phyloP scores from a whole-genome alignment of 2,329 filamentous ascomycete genomes.

The Pyricularia sp. region DNA sequence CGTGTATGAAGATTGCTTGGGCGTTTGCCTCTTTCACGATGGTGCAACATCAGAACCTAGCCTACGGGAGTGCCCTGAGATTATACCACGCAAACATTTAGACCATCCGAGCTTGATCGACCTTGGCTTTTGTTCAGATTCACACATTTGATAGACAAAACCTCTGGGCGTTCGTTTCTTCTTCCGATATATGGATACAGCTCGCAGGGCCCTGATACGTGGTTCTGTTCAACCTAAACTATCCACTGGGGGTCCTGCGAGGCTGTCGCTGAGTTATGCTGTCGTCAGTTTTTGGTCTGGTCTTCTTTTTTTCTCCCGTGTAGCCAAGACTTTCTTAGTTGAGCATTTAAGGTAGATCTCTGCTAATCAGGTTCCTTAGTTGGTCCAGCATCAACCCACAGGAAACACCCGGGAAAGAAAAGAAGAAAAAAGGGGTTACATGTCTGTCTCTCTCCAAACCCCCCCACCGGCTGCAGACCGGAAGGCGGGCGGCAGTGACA shows the following conservation, averaged over 20 bases:
- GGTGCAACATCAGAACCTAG: not conserved
- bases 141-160: not conserved
- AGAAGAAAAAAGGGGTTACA: not conserved
- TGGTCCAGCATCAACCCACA: not conserved
- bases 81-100: not conserved
- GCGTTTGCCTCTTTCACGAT: not conserved
- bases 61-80: not conserved
- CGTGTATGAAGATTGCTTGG: not conserved
- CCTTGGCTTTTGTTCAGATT: not conserved
- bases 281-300: not conserved
- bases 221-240: not conserved
- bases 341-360: not conserved
- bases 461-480: slow-evolving; percentile 1
- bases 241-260: not conserved
- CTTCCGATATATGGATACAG: not conserved
- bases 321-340: not conserved
- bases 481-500: slow-evolving; percentile 5
- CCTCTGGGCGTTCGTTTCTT: not conserved
- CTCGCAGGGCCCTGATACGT: not conserved
- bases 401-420: not conserved
- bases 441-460: not conserved
- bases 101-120: not conserved
- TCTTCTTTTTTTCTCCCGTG: not conserved
- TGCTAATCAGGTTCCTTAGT: not conserved
- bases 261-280: not conserved